Percentiles rank a stretch among this genome's conserved stretches.
These are phyloP conservation scores for Cruciata laevipes DNA, from an alignment of 257 asterid genomes.

Conservation along the genomic window DNA sequence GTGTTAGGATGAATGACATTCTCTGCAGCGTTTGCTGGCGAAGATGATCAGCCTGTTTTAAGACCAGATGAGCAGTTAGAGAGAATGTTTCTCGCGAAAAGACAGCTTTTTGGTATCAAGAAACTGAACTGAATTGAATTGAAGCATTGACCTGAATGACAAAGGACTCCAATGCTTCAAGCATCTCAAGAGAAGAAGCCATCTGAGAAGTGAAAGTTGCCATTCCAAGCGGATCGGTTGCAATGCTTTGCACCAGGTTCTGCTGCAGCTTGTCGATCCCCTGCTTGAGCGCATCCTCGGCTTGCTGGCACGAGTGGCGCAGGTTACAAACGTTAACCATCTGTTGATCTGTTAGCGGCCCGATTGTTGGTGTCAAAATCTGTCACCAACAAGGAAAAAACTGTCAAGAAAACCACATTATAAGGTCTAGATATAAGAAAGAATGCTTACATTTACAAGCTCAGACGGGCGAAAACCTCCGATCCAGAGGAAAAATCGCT, in stretches of 20 bases:
- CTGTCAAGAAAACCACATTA: background rate
- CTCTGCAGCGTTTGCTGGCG: constrained; percentile 83
- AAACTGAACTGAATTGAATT: background rate
- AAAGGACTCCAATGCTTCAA: constrained; percentile 66
- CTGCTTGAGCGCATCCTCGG: constrained; percentile 87
- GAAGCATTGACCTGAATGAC: constrained; percentile 52
- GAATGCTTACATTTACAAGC: constrained; percentile 53
- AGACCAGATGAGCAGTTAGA: background rate
- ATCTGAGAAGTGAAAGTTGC: constrained; percentile 51
- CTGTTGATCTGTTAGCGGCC: constrained; percentile 64
- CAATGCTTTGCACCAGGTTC: constrained; percentile 60
- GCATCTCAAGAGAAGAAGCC: constrained; percentile 52
- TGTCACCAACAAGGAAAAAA: constrained; percentile 14
- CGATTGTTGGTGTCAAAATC: constrained; percentile 71
- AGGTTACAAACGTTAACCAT: constrained; percentile 35
- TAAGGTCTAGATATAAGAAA: background rate
- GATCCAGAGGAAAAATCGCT: constrained; percentile 86
- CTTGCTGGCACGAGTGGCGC: constrained; percentile 76
- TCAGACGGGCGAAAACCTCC: constrained; percentile 96
- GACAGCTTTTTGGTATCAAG: background rate
- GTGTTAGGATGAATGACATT: constrained; percentile 64
- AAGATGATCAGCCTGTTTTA: constrained; percentile 76
- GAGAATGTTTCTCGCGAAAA: background rate
- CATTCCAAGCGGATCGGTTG: constrained; percentile 36
- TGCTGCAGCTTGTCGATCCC: constrained; percentile 94